Evolutionary conservation across 2,329 filamentous ascomycete species (phyloP).

Genomic region (Sporothrix sp.): DNA sequence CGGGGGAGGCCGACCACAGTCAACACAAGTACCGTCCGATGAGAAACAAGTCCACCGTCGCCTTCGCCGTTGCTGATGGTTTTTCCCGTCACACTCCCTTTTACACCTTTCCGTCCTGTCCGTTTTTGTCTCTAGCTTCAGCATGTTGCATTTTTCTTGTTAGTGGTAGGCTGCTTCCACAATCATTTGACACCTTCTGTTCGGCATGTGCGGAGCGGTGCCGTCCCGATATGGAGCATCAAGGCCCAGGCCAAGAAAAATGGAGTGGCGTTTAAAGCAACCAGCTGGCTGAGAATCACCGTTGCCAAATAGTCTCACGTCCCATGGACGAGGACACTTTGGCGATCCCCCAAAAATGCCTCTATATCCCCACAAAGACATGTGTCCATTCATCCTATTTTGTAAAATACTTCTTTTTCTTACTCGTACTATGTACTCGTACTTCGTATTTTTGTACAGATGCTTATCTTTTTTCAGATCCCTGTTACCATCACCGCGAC

Average conservation of each 20-base stretch:
- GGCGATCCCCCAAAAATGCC: background rate
- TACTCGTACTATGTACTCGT: no score
- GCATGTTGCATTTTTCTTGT: background rate
- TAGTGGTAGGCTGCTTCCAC: no score
- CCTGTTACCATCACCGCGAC: no score
- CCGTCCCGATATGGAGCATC: background rate
- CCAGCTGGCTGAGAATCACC: background rate
- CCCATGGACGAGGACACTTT: background rate
- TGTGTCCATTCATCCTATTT: no score
- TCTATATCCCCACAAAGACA: background rate
- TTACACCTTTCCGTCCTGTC: background rate
- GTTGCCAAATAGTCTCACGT: background rate
- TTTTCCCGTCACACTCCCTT: background rate
- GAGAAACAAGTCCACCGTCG: no score
- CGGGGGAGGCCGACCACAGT: background rate
- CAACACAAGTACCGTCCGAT: background rate
- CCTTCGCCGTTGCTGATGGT: background rate
- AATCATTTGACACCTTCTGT: no score
- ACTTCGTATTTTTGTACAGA: no score
- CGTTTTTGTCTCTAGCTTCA: background rate
- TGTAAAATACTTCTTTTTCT: no score
- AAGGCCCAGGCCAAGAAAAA: background rate
- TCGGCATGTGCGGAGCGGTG: background rate
- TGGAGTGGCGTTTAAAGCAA: no score
- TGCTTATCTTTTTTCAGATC: no score